Conservation (phyloP, 2,329 filamentous ascomycete genomes). For the Alternaria infectoria region DNA sequence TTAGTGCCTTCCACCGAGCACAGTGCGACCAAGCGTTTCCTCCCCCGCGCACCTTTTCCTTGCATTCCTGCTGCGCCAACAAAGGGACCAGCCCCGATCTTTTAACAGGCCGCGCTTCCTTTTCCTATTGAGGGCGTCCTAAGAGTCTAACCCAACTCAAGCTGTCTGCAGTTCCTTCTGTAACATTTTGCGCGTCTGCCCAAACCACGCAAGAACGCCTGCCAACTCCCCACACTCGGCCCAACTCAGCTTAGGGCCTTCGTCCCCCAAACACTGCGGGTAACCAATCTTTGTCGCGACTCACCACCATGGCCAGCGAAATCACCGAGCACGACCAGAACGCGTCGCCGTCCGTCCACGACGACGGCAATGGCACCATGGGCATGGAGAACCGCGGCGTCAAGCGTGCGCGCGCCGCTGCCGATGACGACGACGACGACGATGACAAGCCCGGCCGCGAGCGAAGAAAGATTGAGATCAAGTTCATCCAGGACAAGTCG, state of each 20-base stretch:
- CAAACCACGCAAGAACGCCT: slow-evolving; percentile 18
- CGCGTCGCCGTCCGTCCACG: slow-evolving; percentile 57
- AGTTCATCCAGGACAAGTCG: slow-evolving; percentile 99
- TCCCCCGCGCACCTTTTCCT: slow-evolving; percentile 15
- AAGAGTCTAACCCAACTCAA: slow-evolving; percentile 42
- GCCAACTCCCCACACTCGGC: slow-evolving; percentile 40
- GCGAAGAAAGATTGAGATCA: slow-evolving; percentile 99
- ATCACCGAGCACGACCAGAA: slow-evolving; percentile 60
- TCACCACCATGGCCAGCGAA: slow-evolving; percentile 52
- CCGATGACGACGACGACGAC: slow-evolving; percentile 95
- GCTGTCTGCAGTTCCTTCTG: slow-evolving; percentile 30
- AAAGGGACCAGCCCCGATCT: slow-evolving; percentile 45
- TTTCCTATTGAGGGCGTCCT: slow-evolving; percentile 45
- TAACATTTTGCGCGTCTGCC: slow-evolving; percentile 39
- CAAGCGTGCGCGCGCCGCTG: slow-evolving; percentile 82
- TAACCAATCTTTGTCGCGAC: slow-evolving; percentile 35
- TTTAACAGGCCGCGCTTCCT: slow-evolving; percentile 34
- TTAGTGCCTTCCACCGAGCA: slow-evolving; percentile 27
- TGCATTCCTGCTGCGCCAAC: slow-evolving; percentile 47
- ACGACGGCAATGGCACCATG: slow-evolving; percentile 58
- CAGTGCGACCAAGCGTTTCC: slow-evolving; percentile 38
- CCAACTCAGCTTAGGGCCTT: slow-evolving; percentile 50
- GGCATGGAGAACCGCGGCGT: slow-evolving; percentile 73
- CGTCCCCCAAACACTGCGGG: slow-evolving; percentile 42
- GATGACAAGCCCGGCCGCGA: slow-evolving; percentile 98